Base-by-base conservation (phyloP, 495 filamentous ascomycete genomes). In the Xylaria venustula region DNA sequence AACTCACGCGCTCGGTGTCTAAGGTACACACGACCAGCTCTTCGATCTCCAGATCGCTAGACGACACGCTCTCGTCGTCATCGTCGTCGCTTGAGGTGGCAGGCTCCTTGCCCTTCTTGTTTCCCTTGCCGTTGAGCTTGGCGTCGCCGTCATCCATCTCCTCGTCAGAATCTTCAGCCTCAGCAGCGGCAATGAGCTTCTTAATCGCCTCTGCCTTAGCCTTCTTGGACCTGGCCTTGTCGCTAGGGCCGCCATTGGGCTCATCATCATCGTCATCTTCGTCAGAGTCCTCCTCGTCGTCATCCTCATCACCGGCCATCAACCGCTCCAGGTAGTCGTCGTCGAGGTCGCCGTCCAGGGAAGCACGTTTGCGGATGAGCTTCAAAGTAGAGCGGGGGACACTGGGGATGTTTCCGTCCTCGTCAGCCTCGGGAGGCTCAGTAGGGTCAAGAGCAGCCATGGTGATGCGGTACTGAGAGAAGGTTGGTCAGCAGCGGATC, bases 361-460 rank as follows among this genome's bases (percentile, higher is more conserved):
- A 67, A 23, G 77, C 74, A 65, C 83, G 81, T 66, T 83, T 80
- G 71, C 92, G 93, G 70, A 97, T 79, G 61, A 98, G 81, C 78
- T 92, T 97, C 67, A 98, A 80, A 45, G 94, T 98, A 37, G 94
- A 87, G 67, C 92, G 87, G 47, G 87, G 82, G 42, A 84, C 71
- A 51, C 77, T 76, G 73, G 80, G 82, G 46, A 86, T 78, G 57
- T 86, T 86, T 61, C 80, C 78, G 36, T 83, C 82, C 36, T 85
- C 81, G 57, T 87, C 84, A 53, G 82, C 82, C 61, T 90, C 85
- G 40, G 89, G 86, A 47, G 78, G 80, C 62, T 90, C 89, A 67
- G 85, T 89, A 34, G 94, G 94, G 73, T 99, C 93, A 67, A 99
- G 87, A 67, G 94, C 94, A 67, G 95, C 94, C 94, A 99, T 99